phyloP scores from a whole-genome alignment of 1,284 basidiomycete genomes.

The Porodaedalea pini region DNA sequence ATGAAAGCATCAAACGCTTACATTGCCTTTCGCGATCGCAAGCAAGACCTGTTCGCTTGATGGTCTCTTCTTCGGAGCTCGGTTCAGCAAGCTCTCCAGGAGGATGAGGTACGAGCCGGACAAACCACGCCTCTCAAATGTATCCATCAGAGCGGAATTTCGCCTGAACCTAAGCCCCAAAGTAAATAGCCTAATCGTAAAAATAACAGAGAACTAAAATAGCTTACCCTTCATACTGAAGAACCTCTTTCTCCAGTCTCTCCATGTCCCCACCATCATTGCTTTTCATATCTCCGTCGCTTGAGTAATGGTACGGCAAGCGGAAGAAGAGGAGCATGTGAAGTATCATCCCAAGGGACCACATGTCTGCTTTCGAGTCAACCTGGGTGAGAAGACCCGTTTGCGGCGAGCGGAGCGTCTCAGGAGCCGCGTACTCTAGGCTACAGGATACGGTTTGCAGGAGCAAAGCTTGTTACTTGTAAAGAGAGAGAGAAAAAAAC shows the following conservation, averaged over 20 bases:
- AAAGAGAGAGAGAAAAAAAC: constrained; percentile 14
- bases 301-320: constrained; percentile 71
- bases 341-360: constrained; percentile 88
- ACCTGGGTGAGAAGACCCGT: constrained; percentile 69
- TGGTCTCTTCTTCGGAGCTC: constrained; percentile 58
- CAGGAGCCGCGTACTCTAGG: constrained; percentile 80
- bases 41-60: constrained; percentile 65
- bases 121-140: constrained; percentile 65
- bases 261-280: constrained; percentile 60
- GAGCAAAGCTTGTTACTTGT: not conserved
- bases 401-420: constrained; percentile 69
- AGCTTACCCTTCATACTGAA: constrained; percentile 63
- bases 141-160: constrained; percentile 42
- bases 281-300: constrained; percentile 46
- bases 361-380: constrained; percentile 87
- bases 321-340: constrained; percentile 89
- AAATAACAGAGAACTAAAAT: constrained; percentile 10
- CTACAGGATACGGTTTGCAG: constrained; percentile 37
- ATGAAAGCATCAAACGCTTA: constrained; percentile 30
- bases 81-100: constrained; percentile 67
- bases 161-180: constrained; percentile 51
- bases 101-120: constrained; percentile 67
- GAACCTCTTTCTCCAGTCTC: constrained; percentile 70
- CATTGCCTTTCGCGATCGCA: constrained; percentile 65
- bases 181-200: not conserved